Evolutionary conservation across 208 protist genomes (phyloP).

Genomic region (Trichomonas tenax): DNA sequence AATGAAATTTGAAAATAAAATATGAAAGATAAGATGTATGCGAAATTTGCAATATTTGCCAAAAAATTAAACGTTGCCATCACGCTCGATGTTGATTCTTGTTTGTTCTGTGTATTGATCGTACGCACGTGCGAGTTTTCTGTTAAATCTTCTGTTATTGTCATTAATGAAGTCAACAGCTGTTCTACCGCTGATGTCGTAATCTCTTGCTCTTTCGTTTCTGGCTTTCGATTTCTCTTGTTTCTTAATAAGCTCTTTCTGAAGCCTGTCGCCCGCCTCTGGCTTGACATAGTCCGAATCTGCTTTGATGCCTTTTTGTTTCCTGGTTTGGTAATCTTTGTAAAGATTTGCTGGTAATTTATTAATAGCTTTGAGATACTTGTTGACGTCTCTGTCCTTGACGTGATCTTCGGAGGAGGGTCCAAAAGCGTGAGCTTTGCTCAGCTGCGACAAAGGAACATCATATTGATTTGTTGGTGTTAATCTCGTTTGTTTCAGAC

Average conservation of each 20-base stretch:
- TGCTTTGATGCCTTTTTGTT: neutral
- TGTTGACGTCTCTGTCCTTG: neutral
- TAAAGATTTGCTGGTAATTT: neutral
- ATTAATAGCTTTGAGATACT: neutral
- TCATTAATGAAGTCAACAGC: conserved; percentile 9
- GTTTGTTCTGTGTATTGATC: neutral
- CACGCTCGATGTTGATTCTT: neutral
- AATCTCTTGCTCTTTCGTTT: neutral
- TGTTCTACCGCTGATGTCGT: neutral
- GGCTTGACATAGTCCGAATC: neutral
- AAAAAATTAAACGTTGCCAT: neutral
- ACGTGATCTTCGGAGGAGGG: neutral
- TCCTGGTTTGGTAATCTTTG: neutral
- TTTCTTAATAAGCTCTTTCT: neutral
- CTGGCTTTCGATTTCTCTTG: neutral
- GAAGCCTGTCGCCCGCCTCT: neutral
- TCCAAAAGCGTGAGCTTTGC: neutral
- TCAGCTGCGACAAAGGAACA: neutral
- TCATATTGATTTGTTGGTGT: neutral
- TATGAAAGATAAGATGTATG: too few relatives aligned
- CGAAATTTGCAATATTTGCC: too few relatives aligned
- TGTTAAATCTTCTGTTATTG: neutral
- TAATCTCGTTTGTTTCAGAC: neutral
- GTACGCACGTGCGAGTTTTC: neutral
- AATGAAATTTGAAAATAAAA: too few relatives aligned